Evolutionary conservation across 176 grass and related monocot species (phyloP).

Genomic region (Rhipidocladum racemiflorum): DNA sequence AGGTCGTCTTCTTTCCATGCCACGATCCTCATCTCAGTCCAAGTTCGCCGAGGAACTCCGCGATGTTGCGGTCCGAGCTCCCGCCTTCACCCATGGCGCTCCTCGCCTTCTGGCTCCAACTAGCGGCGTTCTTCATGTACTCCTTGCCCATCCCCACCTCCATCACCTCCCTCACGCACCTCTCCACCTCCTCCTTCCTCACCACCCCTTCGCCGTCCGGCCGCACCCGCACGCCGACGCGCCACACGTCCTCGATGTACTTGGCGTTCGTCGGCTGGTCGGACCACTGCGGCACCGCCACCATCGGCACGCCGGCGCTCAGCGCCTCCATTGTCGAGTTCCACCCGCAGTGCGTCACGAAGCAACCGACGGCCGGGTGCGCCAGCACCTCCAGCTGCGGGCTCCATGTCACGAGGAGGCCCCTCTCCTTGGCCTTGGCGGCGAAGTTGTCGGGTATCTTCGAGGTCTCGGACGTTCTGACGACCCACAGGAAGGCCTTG

Average conservation of each 20-base stretch:
- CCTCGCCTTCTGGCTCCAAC: constrained; percentile 39
- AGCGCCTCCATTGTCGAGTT: constrained; percentile 54
- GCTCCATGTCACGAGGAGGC: constrained; percentile 50
- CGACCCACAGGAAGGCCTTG: constrained; percentile 62
- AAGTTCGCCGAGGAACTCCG: not conserved
- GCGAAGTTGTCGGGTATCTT: constrained; percentile 31
- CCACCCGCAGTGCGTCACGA: constrained; percentile 60
- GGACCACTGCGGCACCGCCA: constrained; percentile 57
- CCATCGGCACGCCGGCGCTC: constrained; percentile 21
- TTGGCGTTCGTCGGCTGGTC: constrained; percentile 63
- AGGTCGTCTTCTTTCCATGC: too few relatives aligned
- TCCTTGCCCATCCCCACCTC: not conserved
- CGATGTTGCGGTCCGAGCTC: constrained; percentile 52
- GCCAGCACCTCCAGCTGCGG: constrained; percentile 61
- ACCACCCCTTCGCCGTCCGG: not conserved
- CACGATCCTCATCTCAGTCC: too few relatives aligned
- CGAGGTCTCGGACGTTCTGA: constrained; percentile 26
- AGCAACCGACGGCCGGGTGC: not conserved
- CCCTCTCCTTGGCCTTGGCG: not conserved
- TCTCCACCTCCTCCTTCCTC: constrained; percentile 21
- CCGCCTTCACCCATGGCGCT: constrained; percentile 34
- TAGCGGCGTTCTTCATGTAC: constrained; percentile 4
- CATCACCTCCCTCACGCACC: constrained; percentile 28
- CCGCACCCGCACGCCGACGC: constrained; percentile 39
- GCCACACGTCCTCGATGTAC: constrained; percentile 66